Evolutionary conservation across 2,329 filamentous ascomycete species (phyloP), one percentile per base, ranked within the genome.

Genomic region (Chrysosporium keratinophilum): DNA sequence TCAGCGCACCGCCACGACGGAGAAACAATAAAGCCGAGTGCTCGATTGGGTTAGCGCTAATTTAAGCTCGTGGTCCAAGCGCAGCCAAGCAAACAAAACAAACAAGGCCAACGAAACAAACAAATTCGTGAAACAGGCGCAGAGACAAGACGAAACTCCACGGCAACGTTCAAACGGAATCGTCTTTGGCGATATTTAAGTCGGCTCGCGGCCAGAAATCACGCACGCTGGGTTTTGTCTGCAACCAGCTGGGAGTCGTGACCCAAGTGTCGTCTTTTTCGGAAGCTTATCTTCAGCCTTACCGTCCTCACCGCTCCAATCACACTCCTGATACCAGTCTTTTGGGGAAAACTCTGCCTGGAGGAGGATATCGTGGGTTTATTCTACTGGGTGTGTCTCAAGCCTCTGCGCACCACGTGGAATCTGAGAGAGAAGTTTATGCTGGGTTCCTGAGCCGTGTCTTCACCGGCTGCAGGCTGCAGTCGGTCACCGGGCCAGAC

Each of bases 231-330:
- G 19, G 23, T 45, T 28, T 23, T n/a, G 15, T 28, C 23, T 28
- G 23, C 23, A 28, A 28, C 23, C 23, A 28, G 23, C 23, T 28
- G 23, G 23, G 23, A 28, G 12, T 20, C 23, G 5, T 45, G 15
- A 31, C 17, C 42, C 42, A 14, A 14, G 12, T 45, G 6, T 3
- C 17, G 42, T 28, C 34, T 7, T 11, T 48, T 14, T 40, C 34
- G 47, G 34, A 40, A 40, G 34, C 47, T 28, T 50, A 40, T 15
- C 23, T 12, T 45, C 49, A 52, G 49, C 49, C 49, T 52, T 52
- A 35, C 23, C 42, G 23, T 31, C 39, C 33, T 37, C 28, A 20
- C 3, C 31, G 17, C 41, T 42, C 49, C 49, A 52, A 52, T 52
- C 49, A 52, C 12, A n/a, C 9, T 2, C n/a, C 17, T 6, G 23